phyloP scores from a whole-genome alignment of 225 moss, liverwort and hornwort species.

The Takakia lepidozioides region DNA sequence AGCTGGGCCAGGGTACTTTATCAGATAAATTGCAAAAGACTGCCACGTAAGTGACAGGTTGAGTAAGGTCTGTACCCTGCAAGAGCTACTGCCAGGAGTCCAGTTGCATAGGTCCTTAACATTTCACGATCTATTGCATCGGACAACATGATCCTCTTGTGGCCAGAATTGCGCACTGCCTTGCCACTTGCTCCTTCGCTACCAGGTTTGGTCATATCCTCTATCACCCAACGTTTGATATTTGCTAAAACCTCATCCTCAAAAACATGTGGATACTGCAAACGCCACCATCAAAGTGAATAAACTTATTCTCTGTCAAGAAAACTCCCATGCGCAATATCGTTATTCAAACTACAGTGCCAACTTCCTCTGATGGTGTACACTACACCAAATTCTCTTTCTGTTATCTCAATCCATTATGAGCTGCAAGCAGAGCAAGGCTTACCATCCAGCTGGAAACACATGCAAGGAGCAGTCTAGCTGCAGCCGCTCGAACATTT shows the following conservation, averaged over 20 bases:
- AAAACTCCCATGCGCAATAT: no score
- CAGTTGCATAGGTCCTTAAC: slow-evolving; percentile 91
- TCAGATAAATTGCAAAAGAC: no score
- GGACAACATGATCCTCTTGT: slow-evolving; percentile 30
- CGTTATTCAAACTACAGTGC: no score
- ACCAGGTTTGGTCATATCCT: slow-evolving; percentile 41
- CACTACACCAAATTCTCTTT: no score
- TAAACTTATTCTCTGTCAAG: no score
- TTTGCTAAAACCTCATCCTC: slow-evolving; percentile 74
- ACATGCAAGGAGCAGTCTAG: slow-evolving; percentile 77
- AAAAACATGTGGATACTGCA: slow-evolving; percentile 85
- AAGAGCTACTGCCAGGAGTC: slow-evolving; percentile 84
- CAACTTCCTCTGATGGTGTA: no score
- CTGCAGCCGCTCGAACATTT: slow-evolving; percentile 77
- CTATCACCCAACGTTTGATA: slow-evolving; percentile 91
- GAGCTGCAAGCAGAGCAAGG: no score
- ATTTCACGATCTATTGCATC: slow-evolving; percentile 70
- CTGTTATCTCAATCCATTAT: no score
- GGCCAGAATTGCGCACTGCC: slow-evolving; percentile 17
- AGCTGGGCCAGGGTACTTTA: no score
- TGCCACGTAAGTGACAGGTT: no score
- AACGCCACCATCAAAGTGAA: slow-evolving; percentile 4
- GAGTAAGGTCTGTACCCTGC: slow-evolving; percentile 49
- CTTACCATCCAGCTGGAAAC: slow-evolving; percentile 90
- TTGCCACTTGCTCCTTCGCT: slow-evolving; percentile 36